Conservation (phyloP, 805 yeast species). For the Tetrapisispora fleetii region DNA sequence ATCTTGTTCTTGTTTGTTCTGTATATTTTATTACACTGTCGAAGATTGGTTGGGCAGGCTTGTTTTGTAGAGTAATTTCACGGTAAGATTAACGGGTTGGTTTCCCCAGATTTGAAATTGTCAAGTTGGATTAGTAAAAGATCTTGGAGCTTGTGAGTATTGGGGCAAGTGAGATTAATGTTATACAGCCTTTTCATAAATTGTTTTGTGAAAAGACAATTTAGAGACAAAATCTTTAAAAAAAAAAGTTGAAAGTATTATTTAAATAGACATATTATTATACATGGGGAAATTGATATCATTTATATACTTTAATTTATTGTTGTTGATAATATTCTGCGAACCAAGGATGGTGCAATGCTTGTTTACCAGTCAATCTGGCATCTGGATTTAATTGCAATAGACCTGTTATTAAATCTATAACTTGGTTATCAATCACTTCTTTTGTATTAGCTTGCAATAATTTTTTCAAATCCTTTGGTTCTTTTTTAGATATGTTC, state of each 20-base stretch:
- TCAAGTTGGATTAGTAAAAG: no score
- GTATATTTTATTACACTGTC: no score
- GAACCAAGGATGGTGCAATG: conserved; percentile 37
- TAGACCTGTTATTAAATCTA: conserved; percentile 29
- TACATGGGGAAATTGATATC: neutral
- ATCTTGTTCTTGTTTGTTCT: no score
- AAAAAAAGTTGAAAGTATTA: neutral
- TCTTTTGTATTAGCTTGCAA: conserved; percentile 23
- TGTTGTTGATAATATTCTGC: conserved; percentile 26
- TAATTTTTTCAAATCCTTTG: conserved; percentile 45
- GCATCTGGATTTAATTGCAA: conserved; percentile 45
- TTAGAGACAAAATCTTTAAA: neutral
- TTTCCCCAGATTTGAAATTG: no score
- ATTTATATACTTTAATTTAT: neutral
- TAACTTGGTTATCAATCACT: conserved; percentile 20
- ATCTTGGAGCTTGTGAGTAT: no score
- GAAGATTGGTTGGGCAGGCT: no score
- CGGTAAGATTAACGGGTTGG: no score
- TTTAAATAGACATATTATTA: neutral
- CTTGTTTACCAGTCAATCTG: conserved; percentile 43
- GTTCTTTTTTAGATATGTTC: conserved; percentile 84
- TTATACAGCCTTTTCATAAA: no score
- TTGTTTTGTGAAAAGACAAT: neutral
- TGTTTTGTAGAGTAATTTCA: no score
- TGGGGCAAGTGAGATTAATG: no score